phyloP scores from a whole-genome alignment of 208 protist species.

The Trypanosoma grayi region DNA sequence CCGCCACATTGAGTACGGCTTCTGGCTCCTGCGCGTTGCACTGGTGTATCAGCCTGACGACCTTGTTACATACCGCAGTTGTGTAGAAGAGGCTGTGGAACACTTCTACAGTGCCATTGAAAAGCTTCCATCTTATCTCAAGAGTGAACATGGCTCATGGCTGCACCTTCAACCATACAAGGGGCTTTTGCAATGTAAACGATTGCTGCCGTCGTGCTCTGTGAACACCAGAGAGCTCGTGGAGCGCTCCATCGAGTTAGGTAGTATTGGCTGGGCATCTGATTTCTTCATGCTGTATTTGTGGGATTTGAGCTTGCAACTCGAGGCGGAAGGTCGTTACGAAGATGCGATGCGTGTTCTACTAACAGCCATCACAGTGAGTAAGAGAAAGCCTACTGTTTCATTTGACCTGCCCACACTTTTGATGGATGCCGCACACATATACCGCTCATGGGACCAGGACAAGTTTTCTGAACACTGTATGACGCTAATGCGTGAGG shows the following conservation, averaged over 20 bases:
- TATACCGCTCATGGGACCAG: conserved; percentile 70
- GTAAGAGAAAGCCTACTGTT: conserved; percentile 61
- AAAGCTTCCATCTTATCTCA: conserved; percentile 61
- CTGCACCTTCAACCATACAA: conserved; percentile 78
- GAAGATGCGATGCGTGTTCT: conserved; percentile 49
- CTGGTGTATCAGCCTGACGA: conserved; percentile 25
- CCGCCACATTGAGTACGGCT: conserved; percentile 66
- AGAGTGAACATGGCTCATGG: conserved; percentile 78
- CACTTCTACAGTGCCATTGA: conserved; percentile 67
- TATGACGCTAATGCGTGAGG: conserved; percentile 54
- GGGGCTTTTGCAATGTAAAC: conserved; percentile 69
- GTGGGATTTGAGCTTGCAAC: conserved; percentile 59
- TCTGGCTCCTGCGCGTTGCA: conserved; percentile 60
- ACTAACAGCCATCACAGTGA: conserved; percentile 60
- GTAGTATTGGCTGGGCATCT: conserved; percentile 69
- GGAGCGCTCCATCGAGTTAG: conserved; percentile 59
- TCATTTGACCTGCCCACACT: conserved; percentile 48
- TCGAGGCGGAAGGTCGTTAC: conserved; percentile 63
- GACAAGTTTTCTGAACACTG: conserved; percentile 44
- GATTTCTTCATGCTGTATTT: conserved; percentile 74
- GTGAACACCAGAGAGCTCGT: conserved; percentile 67
- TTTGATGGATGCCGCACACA: conserved; percentile 63
- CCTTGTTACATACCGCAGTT: conserved; percentile 34
- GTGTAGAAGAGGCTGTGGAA: conserved; percentile 57
- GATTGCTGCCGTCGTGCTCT: conserved; percentile 65